Evolutionary conservation across 225 moss, liverwort and hornwort genomes (phyloP).

Genomic region (Bryoerythrophyllum caledonicum): DNA sequence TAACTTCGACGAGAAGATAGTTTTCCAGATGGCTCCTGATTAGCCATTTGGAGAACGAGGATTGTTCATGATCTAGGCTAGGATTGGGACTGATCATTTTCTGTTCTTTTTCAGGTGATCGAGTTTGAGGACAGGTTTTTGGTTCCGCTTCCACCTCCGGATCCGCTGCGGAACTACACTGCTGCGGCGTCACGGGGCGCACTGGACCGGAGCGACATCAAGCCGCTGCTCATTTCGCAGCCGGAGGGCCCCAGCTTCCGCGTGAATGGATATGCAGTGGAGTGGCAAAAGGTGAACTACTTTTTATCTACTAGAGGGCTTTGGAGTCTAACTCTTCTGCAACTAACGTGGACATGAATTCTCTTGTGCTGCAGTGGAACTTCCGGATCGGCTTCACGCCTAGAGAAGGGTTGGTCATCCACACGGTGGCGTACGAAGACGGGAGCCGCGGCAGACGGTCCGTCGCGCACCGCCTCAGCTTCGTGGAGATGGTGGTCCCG

Average conservation of each 20-base stretch:
- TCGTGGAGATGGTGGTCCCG: conserved; percentile 55
- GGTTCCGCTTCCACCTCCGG: conserved; percentile 77
- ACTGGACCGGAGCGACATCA: conserved; percentile 72
- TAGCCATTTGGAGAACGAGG: conserved; percentile 2
- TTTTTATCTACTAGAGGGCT: not conserved
- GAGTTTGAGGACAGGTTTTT: conserved; percentile 69
- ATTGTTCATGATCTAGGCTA: too few species aligned
- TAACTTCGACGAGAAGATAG: not conserved
- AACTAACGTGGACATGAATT: not conserved
- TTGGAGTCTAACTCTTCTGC: not conserved
- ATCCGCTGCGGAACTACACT: conserved; percentile 82
- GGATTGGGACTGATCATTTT: too few species aligned
- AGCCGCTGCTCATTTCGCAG: conserved; percentile 67
- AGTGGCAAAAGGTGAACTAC: conserved; percentile 82
- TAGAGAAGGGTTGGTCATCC: conserved; percentile 44
- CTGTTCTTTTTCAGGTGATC: conserved; percentile 34
- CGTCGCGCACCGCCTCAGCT: conserved; percentile 48
- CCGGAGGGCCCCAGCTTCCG: conserved; percentile 86
- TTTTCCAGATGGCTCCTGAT: not conserved
- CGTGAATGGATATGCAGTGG: conserved; percentile 80
- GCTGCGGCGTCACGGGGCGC: conserved; percentile 69
- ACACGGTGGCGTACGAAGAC: conserved; percentile 52
- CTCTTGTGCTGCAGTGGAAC: conserved; percentile 43
- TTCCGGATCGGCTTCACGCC: conserved; percentile 53
- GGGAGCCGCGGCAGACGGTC: conserved; percentile 48